Conservation (phyloP, 2,329 filamentous ascomycete species). For the Scedosporium aurantiacum region DNA sequence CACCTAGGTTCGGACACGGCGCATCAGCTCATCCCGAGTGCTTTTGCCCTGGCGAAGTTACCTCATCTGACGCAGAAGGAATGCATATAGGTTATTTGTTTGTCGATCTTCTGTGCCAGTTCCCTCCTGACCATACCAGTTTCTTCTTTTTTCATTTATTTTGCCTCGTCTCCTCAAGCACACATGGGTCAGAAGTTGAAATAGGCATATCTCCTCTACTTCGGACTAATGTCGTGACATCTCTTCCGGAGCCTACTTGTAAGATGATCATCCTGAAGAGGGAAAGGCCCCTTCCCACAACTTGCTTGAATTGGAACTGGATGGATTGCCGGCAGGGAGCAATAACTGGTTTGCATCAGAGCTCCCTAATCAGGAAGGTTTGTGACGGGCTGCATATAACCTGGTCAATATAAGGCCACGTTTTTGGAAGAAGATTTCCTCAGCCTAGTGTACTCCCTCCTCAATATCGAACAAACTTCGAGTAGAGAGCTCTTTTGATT, state of each 20-base stretch:
- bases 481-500: no score
- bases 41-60: background rate
- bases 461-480: no score
- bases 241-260: background rate
- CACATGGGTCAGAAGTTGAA: background rate
- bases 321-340: background rate
- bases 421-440: background rate
- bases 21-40: background rate
- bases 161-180: background rate
- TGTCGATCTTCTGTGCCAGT: background rate
- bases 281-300: background rate
- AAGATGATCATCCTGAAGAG: background rate
- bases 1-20: background rate
- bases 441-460: no score
- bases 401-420: background rate
- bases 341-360: background rate
- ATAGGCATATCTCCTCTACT: background rate
- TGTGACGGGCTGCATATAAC: background rate
- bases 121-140: background rate
- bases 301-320: background rate
- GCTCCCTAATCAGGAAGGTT: background rate
- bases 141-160: background rate
- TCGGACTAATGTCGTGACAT: background rate
- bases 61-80: background rate
- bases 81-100: background rate